Base-by-base conservation (phyloP, 495 filamentous ascomycete species). In the Rostrohypoxylon terebratum region DNA sequence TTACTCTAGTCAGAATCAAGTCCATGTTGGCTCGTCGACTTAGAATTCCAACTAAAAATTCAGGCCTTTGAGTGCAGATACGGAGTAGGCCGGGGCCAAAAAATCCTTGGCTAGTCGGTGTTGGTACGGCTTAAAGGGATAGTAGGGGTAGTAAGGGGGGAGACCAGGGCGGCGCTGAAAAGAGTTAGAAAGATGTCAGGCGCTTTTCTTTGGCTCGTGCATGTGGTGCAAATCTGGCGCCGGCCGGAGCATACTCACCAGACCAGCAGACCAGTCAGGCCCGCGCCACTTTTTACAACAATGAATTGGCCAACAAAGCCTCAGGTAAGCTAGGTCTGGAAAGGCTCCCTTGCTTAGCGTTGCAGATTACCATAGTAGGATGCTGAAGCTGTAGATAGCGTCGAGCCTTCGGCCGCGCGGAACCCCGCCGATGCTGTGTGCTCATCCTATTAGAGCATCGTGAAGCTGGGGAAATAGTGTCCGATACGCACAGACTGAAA, bases 341-440 rank as follows among this genome's bases (percentile, higher is more conserved):
- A 68, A 57, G 8, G 48, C 57, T 45, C 51, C 42, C 50, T 60
- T 60, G 57, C 42, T 31, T 64, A 64, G 51, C 42, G 42, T 16
- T 70, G 67, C 66, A 69, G 57, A 45, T 61, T n/a, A n/a, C n/a
- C n/a, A n/a, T n/a, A n/a, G n/a, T n/a, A 42, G 4, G 10, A 9
- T 18, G 7, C 33, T 53, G 54, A 14, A 33, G 11, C 48, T 28
- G 28, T 14, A 51, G 25, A 54, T 73, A 74, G 66, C 66, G 66
- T 66, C 48, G 61, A 66, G 61, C 61, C 71, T 69, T 65, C 66
- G 66, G 66, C 62, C 66, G 58, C 66, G 71, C 71, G 66, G 71
- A 74, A 74, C 71, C 25, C 62, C 71, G 66, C 62, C 47, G 31
- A 50, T 55, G 18, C 69, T 63, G 58, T 67, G 25, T 40, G 38